phyloP scores from a whole-genome alignment of 805 yeast species.

The Metschnikowia baotianmanensis region DNA sequence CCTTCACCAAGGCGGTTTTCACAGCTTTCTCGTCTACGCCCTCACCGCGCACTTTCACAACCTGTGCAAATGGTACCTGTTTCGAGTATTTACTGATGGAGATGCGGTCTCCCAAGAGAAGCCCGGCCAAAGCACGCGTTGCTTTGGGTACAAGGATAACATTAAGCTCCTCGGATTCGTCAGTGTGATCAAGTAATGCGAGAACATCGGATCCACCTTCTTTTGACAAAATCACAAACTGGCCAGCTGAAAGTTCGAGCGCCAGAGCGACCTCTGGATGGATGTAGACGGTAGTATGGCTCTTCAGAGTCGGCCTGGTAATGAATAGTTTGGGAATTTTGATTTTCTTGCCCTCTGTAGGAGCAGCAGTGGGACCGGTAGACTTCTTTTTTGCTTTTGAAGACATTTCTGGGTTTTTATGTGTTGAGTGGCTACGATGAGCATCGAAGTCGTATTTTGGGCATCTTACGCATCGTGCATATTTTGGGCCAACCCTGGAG shows the following conservation, averaged over 20 bases:
- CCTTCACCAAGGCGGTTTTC: conserved; percentile 46
- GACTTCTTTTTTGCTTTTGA: conserved; percentile 26
- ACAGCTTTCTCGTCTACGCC: conserved; percentile 28
- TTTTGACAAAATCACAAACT: conserved; percentile 44
- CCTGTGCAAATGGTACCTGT: conserved; percentile 43
- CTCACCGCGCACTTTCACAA: conserved; percentile 10
- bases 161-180: conserved; percentile 31
- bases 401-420: conserved; percentile 13
- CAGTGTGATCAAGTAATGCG: conserved; percentile 41
- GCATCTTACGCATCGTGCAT: no score
- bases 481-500: no score
- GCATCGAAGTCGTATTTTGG: conserved; percentile 1
- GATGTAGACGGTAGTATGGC: conserved; percentile 34
- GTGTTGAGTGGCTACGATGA: conserved; percentile 3
- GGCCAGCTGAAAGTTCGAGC: conserved; percentile 45
- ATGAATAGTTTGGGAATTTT: conserved; percentile 42
- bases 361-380: conserved; percentile 19
- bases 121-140: conserved; percentile 33
- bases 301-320: conserved; percentile 33
- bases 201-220: conserved; percentile 43
- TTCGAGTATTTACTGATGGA: conserved; percentile 42
- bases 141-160: conserved; percentile 27
- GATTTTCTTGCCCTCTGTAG: conserved; percentile 28
- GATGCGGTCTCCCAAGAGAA: conserved; percentile 49
- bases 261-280: conserved; percentile 46